phyloP scores from a whole-genome alignment of 177 flowering plant species.

The Vitis hybrid region DNA sequence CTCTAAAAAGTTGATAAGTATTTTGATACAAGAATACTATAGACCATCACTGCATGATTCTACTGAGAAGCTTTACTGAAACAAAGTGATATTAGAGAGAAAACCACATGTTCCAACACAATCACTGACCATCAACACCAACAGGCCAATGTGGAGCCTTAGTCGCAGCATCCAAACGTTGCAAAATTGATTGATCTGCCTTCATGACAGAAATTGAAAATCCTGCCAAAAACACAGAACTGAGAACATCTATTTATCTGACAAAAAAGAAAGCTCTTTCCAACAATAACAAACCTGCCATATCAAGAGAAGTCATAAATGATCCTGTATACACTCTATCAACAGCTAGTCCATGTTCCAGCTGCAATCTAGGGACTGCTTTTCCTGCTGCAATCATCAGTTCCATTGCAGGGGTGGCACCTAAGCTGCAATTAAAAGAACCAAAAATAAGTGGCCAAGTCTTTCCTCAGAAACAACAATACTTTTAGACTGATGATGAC shows the following conservation, averaged over 20 bases:
- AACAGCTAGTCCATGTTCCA: constrained; percentile 95
- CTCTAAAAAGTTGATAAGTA: too few relatives aligned
- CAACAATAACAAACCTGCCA: constrained; percentile 69
- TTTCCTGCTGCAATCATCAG: constrained; percentile 92
- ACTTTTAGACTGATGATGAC: background rate
- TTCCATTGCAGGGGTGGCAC: constrained; percentile 88
- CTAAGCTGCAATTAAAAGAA: constrained; percentile 55
- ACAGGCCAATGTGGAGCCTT: constrained; percentile 97
- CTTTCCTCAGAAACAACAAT: background rate
- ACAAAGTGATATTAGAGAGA: background rate
- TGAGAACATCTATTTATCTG: background rate
- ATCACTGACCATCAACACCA: constrained; percentile 71
- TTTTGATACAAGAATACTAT: background rate
- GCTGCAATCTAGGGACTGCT: constrained; percentile 77
- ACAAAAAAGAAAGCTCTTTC: background rate
- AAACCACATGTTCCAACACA: constrained; percentile 3
- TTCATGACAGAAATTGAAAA: constrained; percentile 88
- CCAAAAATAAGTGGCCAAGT: background rate
- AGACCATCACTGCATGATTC: background rate
- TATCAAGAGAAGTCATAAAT: constrained; percentile 95
- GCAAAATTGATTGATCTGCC: constrained; percentile 66
- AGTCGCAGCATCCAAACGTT: constrained; percentile 84
- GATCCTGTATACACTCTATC: constrained; percentile 95
- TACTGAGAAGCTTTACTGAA: too few relatives aligned
- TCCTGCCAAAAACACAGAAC: constrained; percentile 40